Conservation (phyloP, 495 filamentous ascomycete species). For the Neurospora africana region DNA sequence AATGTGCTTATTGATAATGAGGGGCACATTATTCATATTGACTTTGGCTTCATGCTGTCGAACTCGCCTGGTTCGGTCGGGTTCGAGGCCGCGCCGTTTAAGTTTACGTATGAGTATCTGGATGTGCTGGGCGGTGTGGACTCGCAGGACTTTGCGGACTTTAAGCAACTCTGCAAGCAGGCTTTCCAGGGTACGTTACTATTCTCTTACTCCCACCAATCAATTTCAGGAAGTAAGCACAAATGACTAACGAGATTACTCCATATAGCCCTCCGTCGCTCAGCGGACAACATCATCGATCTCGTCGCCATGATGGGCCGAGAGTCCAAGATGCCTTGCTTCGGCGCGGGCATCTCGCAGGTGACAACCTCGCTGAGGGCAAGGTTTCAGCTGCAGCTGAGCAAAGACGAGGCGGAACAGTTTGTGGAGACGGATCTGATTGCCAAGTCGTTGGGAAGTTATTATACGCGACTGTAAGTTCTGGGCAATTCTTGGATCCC, state of each 20-base stretch:
- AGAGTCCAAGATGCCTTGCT: slow-evolving; percentile 70
- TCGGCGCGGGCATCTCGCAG: slow-evolving; percentile 49
- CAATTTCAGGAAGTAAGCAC: neutral
- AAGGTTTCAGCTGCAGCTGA: slow-evolving; percentile 63
- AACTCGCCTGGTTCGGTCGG: slow-evolving; percentile 68
- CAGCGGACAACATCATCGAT: slow-evolving; percentile 61
- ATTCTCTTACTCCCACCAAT: neutral
- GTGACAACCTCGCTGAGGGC: slow-evolving; percentile 51
- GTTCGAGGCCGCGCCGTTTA: slow-evolving; percentile 72
- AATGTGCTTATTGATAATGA: slow-evolving; percentile 71
- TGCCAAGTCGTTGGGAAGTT: slow-evolving; percentile 60
- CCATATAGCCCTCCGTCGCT: slow-evolving; percentile 48
- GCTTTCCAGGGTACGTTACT: slow-evolving; percentile 53
- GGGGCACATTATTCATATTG: slow-evolving; percentile 72
- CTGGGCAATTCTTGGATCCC: too few relatives aligned
- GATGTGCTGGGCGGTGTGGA: slow-evolving; percentile 61
- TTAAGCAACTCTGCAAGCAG: slow-evolving; percentile 60
- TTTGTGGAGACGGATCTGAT: slow-evolving; percentile 66
- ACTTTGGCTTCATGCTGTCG: slow-evolving; percentile 75
- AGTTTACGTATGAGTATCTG: slow-evolving; percentile 67
- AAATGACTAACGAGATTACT: neutral
- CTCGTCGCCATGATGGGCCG: slow-evolving; percentile 67
- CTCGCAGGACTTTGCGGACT: slow-evolving; percentile 51
- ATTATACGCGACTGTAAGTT: slow-evolving; percentile 60
- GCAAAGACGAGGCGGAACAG: slow-evolving; percentile 59